Conservation (phyloP, 2,329 filamentous ascomycete genomes). For the Escovopsis weberi region DNA sequence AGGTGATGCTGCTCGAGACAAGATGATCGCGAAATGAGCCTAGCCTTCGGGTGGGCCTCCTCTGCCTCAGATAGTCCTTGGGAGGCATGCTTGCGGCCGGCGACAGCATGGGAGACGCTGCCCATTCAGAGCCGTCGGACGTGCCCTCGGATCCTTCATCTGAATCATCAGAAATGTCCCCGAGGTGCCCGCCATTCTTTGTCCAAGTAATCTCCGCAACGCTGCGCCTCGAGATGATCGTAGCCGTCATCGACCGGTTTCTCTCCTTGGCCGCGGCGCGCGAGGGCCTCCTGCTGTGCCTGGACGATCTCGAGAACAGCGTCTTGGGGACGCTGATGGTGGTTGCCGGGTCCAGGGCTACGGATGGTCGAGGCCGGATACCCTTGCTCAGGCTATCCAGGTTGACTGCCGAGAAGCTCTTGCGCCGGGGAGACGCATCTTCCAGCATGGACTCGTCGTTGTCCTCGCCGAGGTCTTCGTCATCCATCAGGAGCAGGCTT, state of each 20-base stretch:
- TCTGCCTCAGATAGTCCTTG: background rate
- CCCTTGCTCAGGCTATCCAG: conserved; percentile 10
- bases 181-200: conserved; percentile 3
- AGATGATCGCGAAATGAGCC: background rate
- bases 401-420: conserved; percentile 7
- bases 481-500: background rate
- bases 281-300: conserved; percentile 9
- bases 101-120: background rate
- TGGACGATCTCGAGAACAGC: conserved; percentile 13
- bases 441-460: background rate
- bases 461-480: background rate
- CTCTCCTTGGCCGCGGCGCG: conserved; percentile 7
- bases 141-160: background rate
- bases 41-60: background rate
- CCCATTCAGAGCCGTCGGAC: background rate
- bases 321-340: conserved; percentile 20
- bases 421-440: background rate
- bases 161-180: background rate
- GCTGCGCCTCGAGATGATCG: conserved; percentile 15
- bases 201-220: conserved; percentile 18
- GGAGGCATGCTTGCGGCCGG: background rate
- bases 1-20: background rate
- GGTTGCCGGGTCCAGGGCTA: conserved; percentile 17
- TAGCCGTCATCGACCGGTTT: conserved; percentile 12
- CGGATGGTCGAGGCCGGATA: conserved; percentile 12